Conservation (phyloP, 2,329 filamentous ascomycete species). For the Trichoderma sp. region DNA sequence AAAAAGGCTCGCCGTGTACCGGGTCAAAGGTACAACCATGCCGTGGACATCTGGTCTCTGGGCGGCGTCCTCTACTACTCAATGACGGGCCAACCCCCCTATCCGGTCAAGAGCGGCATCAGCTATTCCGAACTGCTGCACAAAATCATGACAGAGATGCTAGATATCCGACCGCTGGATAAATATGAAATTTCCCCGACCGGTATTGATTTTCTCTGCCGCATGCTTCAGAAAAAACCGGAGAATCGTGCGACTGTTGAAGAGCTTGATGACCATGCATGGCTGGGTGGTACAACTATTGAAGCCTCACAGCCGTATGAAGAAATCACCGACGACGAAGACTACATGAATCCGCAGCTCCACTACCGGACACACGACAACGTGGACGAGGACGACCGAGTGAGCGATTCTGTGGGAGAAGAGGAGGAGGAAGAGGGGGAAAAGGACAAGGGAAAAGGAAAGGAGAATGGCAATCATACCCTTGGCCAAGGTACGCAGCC, state of each 20-base stretch:
- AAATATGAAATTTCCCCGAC: conserved; percentile 56
- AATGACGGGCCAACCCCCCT: conserved; percentile 77
- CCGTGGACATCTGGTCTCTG: conserved; percentile 94
- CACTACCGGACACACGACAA: conserved; percentile 55
- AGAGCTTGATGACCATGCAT: conserved; percentile 68
- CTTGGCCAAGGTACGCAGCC: conserved; percentile 51
- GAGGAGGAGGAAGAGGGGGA: conserved; percentile 69
- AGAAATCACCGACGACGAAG: conserved; percentile 59
- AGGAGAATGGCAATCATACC: conserved; percentile 76
- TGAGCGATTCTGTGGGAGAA: conserved; percentile 50
- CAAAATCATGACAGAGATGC: conserved; percentile 75
- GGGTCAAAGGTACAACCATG: conserved; percentile 76
- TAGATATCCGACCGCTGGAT: conserved; percentile 65
- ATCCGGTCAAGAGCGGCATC: conserved; percentile 71
- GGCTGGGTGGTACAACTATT: conserved; percentile 53
- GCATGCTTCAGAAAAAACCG: conserved; percentile 81
- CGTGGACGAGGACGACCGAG: conserved; percentile 33
- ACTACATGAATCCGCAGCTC: conserved; percentile 41
- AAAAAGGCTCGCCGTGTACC: conserved; percentile 57
- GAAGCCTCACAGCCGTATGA: conserved; percentile 50
- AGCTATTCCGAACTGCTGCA: conserved; percentile 76
- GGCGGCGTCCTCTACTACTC: conserved; percentile 88
- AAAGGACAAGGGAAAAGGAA: conserved; percentile 55
- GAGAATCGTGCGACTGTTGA: conserved; percentile 69
- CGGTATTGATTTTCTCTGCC: conserved; percentile 69